These are phyloP conservation scores for Pseudodiploospora longispora DNA, from an alignment of 2,329 filamentous ascomycete species.

Conservation along the genomic window DNA sequence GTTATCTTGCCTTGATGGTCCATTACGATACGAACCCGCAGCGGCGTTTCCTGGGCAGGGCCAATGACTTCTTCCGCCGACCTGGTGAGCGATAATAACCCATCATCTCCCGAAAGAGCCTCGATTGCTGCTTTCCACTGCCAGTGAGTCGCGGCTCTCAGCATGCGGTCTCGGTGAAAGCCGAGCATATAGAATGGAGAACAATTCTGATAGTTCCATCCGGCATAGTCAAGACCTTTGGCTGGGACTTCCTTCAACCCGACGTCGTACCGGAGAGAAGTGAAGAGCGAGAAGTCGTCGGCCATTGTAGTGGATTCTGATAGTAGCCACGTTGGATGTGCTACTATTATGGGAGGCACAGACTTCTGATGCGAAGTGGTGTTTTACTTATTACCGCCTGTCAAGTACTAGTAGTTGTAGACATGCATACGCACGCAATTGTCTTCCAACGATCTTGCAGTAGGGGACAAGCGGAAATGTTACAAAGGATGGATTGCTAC, in stretches of 20 bases:
- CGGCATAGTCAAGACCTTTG: conserved; percentile 30
- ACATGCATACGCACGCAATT: too few relatives aligned
- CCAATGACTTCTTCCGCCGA: conserved; percentile 28
- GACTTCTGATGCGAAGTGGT: too few relatives aligned
- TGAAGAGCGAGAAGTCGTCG: conserved; percentile 54
- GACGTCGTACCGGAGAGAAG: conserved; percentile 64
- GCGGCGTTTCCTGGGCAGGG: conserved; percentile 23
- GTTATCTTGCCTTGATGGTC: conserved; percentile 37
- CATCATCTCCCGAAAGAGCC: conserved; percentile 35
- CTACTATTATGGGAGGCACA: too few relatives aligned
- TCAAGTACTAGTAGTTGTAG: too few relatives aligned
- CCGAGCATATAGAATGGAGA: conserved; percentile 73
- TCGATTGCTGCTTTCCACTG: conserved; percentile 41
- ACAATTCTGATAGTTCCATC: conserved; percentile 43
- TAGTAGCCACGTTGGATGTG: too few relatives aligned
- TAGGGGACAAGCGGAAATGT: too few relatives aligned
- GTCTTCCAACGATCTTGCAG: too few relatives aligned
- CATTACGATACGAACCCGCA: conserved; percentile 50
- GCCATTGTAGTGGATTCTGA: conserved; percentile 19
- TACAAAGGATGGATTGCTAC: too few relatives aligned
- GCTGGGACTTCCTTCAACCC: conserved; percentile 38
- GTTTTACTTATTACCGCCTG: too few relatives aligned
- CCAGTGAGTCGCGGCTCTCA: conserved; percentile 53
- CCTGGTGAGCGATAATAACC: conserved; percentile 32
- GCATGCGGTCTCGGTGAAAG: conserved; percentile 69